phyloP scores from a whole-genome alignment of 208 protist genomes.

The Wallacemonas rigidus region DNA sequence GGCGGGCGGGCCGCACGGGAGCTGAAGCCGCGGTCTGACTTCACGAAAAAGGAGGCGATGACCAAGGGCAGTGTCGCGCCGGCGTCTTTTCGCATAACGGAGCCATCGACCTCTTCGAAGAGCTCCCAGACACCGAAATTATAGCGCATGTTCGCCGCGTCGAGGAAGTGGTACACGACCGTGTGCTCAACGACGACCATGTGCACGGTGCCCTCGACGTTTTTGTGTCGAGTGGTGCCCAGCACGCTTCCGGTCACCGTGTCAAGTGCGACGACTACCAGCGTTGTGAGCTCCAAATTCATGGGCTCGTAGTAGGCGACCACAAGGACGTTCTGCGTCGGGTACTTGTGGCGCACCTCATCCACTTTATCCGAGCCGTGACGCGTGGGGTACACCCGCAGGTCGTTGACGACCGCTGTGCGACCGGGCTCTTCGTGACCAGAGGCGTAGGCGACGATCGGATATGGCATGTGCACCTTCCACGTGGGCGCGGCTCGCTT shows the following conservation, averaged over 20 bases:
- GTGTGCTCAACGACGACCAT: constrained; percentile 85
- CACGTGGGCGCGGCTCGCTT: constrained; percentile 45
- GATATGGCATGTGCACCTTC: constrained; percentile 58
- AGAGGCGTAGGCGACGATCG: constrained; percentile 73
- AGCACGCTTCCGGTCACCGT: constrained; percentile 83
- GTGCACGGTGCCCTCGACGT: constrained; percentile 76
- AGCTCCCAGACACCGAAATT: constrained; percentile 87
- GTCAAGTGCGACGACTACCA: constrained; percentile 81
- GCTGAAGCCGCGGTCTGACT: constrained; percentile 64
- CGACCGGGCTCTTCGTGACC: constrained; percentile 49
- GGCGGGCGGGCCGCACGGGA: constrained; percentile 76
- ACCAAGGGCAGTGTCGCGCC: constrained; percentile 73
- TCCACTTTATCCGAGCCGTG: constrained; percentile 54
- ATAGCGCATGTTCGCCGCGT: constrained; percentile 84
- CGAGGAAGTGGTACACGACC: constrained; percentile 86
- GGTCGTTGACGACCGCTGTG: constrained; percentile 63
- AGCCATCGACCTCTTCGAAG: constrained; percentile 70
- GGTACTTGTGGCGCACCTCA: constrained; percentile 85
- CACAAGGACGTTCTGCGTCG: constrained; percentile 78
- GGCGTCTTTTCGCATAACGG: constrained; percentile 52
- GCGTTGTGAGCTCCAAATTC: constrained; percentile 58
- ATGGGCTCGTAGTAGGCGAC: constrained; percentile 77
- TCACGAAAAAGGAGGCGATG: constrained; percentile 75
- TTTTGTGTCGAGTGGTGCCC: constrained; percentile 69
- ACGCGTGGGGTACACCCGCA: constrained; percentile 79